phyloP scores from a whole-genome alignment of 176 grass and related monocot species.

The Phoenix dactylifera region DNA sequence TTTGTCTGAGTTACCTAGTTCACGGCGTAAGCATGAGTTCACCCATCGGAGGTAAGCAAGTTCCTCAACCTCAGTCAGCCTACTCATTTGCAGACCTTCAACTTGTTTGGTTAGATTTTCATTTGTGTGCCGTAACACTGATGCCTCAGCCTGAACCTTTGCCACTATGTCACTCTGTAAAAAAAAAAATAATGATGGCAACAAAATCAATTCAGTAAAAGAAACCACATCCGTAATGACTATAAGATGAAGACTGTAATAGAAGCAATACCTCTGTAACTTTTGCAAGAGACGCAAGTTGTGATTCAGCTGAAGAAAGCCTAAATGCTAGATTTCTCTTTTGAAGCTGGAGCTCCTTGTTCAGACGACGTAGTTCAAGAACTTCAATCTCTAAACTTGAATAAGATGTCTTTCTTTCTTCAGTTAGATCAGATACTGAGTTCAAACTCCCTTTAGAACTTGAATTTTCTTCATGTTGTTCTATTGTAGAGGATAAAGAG shows the following conservation, averaged over 20 bases:
- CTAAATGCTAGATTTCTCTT: constrained; percentile 79
- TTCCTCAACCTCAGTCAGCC: constrained; percentile 94
- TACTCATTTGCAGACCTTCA: constrained; percentile 89
- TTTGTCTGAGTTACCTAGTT: constrained; percentile 85
- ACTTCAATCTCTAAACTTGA: constrained; percentile 78
- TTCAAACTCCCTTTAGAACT: constrained; percentile 33
- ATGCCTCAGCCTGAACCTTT: constrained; percentile 93
- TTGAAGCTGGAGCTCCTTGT: constrained; percentile 95
- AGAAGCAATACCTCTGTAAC: constrained; percentile 61
- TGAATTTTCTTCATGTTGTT: constrained; percentile 38
- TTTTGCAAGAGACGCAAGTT: constrained; percentile 68
- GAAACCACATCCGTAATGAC: too few species aligned
- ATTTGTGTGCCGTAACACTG: constrained; percentile 73
- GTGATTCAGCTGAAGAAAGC: constrained; percentile 89
- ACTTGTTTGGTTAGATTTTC: constrained; percentile 92
- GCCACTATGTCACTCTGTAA: constrained; percentile 75
- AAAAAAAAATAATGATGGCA: not conserved
- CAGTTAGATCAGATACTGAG: constrained; percentile 10
- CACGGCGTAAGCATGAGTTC: constrained; percentile 89
- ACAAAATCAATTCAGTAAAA: constrained; percentile 5
- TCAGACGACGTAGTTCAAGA: constrained; percentile 71
- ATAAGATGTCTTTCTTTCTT: constrained; percentile 30
- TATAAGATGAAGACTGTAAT: constrained; percentile 10
- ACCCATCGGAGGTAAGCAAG: constrained; percentile 99
- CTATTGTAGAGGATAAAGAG: constrained; percentile 47